Base-by-base conservation (phyloP, 495 filamentous ascomycete species). In the Daldinia decipiens region DNA sequence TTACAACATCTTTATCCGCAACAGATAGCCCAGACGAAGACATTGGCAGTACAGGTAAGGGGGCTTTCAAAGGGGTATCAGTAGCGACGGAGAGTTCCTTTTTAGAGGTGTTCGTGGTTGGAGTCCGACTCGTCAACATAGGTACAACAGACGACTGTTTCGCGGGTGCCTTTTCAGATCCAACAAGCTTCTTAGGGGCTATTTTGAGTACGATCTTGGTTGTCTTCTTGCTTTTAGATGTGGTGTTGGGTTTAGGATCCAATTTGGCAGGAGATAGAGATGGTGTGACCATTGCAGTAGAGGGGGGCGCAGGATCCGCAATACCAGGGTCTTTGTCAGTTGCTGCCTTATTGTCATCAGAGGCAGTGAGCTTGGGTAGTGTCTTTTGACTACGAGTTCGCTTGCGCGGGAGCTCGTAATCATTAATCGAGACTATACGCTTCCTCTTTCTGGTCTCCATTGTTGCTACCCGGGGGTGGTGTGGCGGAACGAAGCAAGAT, bases 381-480 rank as follows among this genome's bases (percentile, higher is more conserved):
- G 6, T 15, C n/a, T 0, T 27, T 2, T 58, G 61, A 47, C 38
- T 56, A 34, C 52, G 61, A 24, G 61, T 64, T 6, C 29, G 36
- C 47, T 27, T 62, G 17, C 27, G 61, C 8, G 50, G 51, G n/a
- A 55, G 32, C 50, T 54, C 51, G 11, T 63, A 55, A 51, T 63
- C 61, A 11, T 43, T 55, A 32, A 54, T 55, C 2, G 61, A 36
- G 6, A 45, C 40, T 3, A 63, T 38, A 4, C 61, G 47, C 26
- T 63, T 63, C 19, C 24, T 29, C 26, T 31, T 31, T 39, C 1
- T 29, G 4, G 38, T 3, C 21, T n/a, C 36, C 56, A 59, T 59
- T 11, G 4, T 59, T 39, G 55, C 7, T 12, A 59, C 34, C 34
- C 3, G 0, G 3, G 34, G 38, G 13, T 24, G 38, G 7, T 17